Conservation (phyloP, 352 stramenopile species). For the Phytophthora crassamura region DNA sequence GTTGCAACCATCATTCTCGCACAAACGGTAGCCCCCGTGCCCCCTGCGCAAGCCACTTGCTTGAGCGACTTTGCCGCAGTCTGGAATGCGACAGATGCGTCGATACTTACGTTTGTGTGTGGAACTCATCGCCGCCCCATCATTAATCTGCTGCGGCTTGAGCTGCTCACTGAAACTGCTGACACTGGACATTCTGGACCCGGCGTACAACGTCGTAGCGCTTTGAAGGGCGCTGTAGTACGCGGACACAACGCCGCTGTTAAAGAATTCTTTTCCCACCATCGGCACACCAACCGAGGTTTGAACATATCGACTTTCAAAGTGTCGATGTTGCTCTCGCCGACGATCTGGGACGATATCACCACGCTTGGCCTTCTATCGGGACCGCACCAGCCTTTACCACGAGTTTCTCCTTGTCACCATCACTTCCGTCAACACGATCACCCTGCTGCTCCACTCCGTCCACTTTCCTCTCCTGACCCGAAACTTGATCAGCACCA, state of each 20-base stretch:
- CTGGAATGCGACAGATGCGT: not conserved
- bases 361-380: too few species aligned
- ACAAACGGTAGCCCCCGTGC: slow-evolving; percentile 1
- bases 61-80: not conserved
- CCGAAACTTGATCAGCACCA: too few species aligned
- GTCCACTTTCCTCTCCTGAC: not conserved
- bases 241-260: not conserved
- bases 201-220: not conserved
- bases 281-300: not conserved
- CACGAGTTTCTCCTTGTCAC: too few species aligned
- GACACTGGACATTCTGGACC: too few species aligned
- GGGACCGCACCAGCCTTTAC: too few species aligned
- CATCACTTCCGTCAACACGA: too few species aligned
- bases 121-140: not conserved
- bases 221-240: not conserved
- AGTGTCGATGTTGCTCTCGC: not conserved
- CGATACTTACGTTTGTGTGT: too few species aligned
- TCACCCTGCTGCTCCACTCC: too few species aligned
- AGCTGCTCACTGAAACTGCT: too few species aligned
- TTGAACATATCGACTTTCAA: not conserved
- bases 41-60: not conserved
- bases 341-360: too few species aligned
- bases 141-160: too few species aligned
- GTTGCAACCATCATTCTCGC: slow-evolving; percentile 2
- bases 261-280: not conserved